These are phyloP conservation scores for Nothophoma quercina DNA, from an alignment of 2,329 filamentous ascomycete species.

Conservation along the genomic window DNA sequence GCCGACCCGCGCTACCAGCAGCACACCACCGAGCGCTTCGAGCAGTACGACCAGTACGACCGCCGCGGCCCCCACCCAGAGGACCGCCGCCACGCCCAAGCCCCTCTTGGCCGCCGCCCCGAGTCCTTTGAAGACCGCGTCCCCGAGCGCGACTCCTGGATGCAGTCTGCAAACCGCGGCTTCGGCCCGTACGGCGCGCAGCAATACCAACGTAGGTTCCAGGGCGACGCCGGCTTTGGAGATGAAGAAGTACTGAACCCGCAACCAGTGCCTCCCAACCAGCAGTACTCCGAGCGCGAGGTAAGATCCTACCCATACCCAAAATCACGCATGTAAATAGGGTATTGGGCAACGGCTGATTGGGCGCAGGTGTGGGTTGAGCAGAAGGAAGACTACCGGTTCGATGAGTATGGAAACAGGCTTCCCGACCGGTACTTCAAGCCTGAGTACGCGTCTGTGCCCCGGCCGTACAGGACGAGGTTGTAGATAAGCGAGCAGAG, in stretches of 20 bases:
- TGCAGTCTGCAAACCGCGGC: conserved; percentile 31
- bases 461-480: conserved; percentile 36
- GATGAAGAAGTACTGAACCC: conserved; percentile 48
- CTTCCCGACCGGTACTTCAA: conserved; percentile 42
- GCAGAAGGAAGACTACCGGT: conserved; percentile 46
- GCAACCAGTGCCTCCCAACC: conserved; percentile 45
- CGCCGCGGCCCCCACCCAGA: conserved; percentile 26
- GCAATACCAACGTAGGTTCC: conserved; percentile 42
- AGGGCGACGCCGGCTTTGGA: conserved; percentile 47
- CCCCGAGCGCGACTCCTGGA: conserved; percentile 46
- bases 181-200: conserved; percentile 36
- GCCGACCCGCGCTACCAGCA: conserved; percentile 38
- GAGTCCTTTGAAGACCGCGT: conserved; percentile 47
- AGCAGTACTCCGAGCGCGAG: conserved; percentile 42
- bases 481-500: conserved; percentile 26
- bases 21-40: conserved; percentile 33
- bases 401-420: conserved; percentile 47
- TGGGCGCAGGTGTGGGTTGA: conserved; percentile 44
- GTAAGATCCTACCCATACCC: conserved; percentile 29
- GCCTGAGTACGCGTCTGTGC: conserved; percentile 24
- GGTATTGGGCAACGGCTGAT: neutral
- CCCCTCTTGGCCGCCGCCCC: conserved; percentile 39
- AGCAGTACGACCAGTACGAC: conserved; percentile 24
- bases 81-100: conserved; percentile 27
- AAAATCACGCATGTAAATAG: neutral